phyloP scores from a whole-genome alignment of 495 filamentous ascomycete genomes.

The Penicillium angulare region DNA sequence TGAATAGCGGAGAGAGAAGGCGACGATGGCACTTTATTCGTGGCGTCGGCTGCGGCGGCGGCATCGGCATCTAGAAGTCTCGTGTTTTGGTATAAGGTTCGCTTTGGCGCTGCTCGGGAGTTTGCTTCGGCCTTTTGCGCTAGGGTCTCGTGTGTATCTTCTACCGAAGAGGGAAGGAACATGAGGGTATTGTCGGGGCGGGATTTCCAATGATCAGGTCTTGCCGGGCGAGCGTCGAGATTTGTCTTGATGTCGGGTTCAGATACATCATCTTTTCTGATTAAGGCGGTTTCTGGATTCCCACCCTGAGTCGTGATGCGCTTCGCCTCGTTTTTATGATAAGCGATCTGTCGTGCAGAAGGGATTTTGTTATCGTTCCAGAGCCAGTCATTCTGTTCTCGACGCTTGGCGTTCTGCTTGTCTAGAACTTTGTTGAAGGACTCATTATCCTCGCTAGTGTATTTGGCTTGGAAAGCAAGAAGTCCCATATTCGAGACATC shows the following conservation, averaged over 20 bases:
- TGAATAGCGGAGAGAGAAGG: slow-evolving; percentile 83
- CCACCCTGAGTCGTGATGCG: slow-evolving; percentile 51
- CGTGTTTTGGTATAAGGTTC: slow-evolving; percentile 82
- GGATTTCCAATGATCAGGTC: slow-evolving; percentile 72
- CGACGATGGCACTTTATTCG: slow-evolving; percentile 55
- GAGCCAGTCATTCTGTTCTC: slow-evolving; percentile 82
- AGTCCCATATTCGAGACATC: slow-evolving; percentile 79
- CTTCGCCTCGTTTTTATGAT: slow-evolving; percentile 65
- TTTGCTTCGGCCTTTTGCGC: slow-evolving; percentile 63
- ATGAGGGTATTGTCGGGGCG: slow-evolving; percentile 81
- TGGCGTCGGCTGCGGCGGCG: slow-evolving; percentile 28
- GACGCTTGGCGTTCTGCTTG: slow-evolving; percentile 80
- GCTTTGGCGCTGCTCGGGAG: slow-evolving; percentile 73
- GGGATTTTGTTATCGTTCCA: slow-evolving; percentile 88
- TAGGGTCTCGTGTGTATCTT: slow-evolving; percentile 63
- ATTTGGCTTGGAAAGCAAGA: slow-evolving; percentile 81
- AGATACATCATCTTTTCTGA: slow-evolving; percentile 15
- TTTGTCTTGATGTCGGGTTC: slow-evolving; percentile 55
- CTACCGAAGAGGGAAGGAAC: slow-evolving; percentile 71
- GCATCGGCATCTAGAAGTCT: slow-evolving; percentile 49
- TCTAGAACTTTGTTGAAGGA: slow-evolving; percentile 91
- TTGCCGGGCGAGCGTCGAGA: slow-evolving; percentile 69
- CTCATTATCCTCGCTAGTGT: slow-evolving; percentile 96
- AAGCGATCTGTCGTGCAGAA: slow-evolving; percentile 78
- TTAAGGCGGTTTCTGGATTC: slow-evolving; percentile 42